Percentiles rank a stretch among this genome's conserved stretches.
These are phyloP conservation scores for Dioscorea cayenensis DNA, from an alignment of 116 monocot genomes.

Conservation along the genomic window DNA sequence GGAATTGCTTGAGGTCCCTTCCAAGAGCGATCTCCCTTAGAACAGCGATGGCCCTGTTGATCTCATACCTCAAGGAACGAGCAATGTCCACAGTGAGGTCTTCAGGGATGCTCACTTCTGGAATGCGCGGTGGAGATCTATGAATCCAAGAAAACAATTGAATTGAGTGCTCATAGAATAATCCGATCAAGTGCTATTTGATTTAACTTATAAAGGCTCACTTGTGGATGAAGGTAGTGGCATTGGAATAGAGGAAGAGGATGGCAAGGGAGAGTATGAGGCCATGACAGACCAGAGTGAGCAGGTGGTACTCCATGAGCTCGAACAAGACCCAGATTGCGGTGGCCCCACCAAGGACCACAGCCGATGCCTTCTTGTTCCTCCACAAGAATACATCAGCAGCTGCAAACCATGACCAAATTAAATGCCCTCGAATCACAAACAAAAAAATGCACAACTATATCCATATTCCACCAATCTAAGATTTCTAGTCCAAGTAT, in stretches of 20 bases:
- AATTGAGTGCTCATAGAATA: background rate
- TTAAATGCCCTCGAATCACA: background rate
- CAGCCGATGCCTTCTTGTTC: slow-evolving; percentile 68
- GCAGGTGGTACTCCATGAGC: slow-evolving; percentile 62
- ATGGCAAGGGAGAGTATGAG: slow-evolving; percentile 46
- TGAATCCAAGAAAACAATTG: background rate
- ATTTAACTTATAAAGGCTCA: slow-evolving; percentile 8
- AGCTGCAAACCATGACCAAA: slow-evolving; percentile 27
- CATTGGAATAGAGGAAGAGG: slow-evolving; percentile 70
- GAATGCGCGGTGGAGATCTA: slow-evolving; percentile 58
- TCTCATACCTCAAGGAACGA: slow-evolving; percentile 42
- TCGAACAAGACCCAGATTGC: slow-evolving; percentile 70
- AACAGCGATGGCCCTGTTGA: slow-evolving; percentile 36
- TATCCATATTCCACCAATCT: no score
- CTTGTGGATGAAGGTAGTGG: slow-evolving; percentile 66
- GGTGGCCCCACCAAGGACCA: slow-evolving; percentile 53
- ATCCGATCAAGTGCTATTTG: background rate
- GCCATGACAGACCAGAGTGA: slow-evolving; percentile 57
- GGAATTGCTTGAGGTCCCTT: slow-evolving; percentile 56
- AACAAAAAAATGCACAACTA: background rate
- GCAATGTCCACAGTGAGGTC: slow-evolving; percentile 50
- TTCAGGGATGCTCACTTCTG: slow-evolving; percentile 49
- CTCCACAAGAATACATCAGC: slow-evolving; percentile 85
- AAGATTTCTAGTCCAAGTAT: no score
- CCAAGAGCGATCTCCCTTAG: slow-evolving; percentile 53